Percentiles rank a stretch among this genome's conserved stretches.
phyloP scores from a whole-genome alignment of 1,139 yeast species.

The Candida sanyaensis region DNA sequence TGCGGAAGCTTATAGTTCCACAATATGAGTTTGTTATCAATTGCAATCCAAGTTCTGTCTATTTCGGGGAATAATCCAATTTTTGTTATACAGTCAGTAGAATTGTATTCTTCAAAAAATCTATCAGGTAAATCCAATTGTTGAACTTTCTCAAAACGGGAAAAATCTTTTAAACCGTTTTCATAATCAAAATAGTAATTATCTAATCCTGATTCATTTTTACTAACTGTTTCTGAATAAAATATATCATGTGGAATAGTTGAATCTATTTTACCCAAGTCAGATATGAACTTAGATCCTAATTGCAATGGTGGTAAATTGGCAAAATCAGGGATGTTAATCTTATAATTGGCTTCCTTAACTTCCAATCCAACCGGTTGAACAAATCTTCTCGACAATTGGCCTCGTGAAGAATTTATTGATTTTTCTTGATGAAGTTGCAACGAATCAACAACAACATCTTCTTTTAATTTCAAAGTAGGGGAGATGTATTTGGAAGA shows the following conservation, averaged over 20 bases:
- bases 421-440: slow-evolving; percentile 41
- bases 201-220: slow-evolving; percentile 41
- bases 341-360: slow-evolving; percentile 45
- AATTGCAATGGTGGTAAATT: slow-evolving; percentile 45
- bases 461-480: slow-evolving; percentile 35
- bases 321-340: slow-evolving; percentile 46
- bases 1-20: slow-evolving; percentile 77
- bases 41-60: slow-evolving; percentile 83
- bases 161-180: slow-evolving; percentile 51
- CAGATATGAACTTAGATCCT: slow-evolving; percentile 47
- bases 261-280: slow-evolving; percentile 46
- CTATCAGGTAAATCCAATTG: slow-evolving; percentile 80
- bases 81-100: slow-evolving; percentile 66
- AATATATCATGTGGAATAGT: slow-evolving; percentile 48
- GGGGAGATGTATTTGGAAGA: slow-evolving; percentile 34
- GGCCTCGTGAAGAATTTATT: slow-evolving; percentile 26
- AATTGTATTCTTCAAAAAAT: slow-evolving; percentile 73
- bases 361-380: slow-evolving; percentile 40
- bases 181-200: slow-evolving; percentile 46
- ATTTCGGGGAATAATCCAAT: slow-evolving; percentile 87
- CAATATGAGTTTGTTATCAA: slow-evolving; percentile 77
- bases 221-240: slow-evolving; percentile 39
- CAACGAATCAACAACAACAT: slow-evolving; percentile 27
- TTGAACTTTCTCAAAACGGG: slow-evolving; percentile 76
- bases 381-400: slow-evolving; percentile 33